A percentile compares a stretch with the other conserved stretches of the same genome.
phyloP scores from a whole-genome alignment of 2,329 filamentous ascomycete species.

The Teratosphaeria zuluensis region DNA sequence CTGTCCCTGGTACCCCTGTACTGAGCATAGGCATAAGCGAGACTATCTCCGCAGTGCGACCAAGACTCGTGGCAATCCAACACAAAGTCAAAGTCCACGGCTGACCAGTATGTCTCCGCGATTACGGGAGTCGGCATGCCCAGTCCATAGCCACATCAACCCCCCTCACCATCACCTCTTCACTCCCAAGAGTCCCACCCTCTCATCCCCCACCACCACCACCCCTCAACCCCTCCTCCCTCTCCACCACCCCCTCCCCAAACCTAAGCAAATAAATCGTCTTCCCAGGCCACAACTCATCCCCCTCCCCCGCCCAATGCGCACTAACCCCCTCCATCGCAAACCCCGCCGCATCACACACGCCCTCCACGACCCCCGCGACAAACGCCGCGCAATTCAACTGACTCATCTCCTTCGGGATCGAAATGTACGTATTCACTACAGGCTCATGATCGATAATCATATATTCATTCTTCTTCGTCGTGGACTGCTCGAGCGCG shows the following conservation, averaged over 20 bases:
- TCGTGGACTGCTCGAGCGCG: constrained; percentile 78
- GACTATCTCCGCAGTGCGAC: no score
- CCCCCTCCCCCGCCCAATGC: constrained; percentile 56
- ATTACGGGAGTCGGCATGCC: no score
- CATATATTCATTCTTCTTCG: constrained; percentile 94
- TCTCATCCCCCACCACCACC: constrained; percentile 8
- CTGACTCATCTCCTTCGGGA: constrained; percentile 91
- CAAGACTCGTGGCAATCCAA: no score
- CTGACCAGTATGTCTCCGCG: no score
- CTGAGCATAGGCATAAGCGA: no score
- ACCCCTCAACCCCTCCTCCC: constrained; percentile 53
- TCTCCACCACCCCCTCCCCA: constrained; percentile 77
- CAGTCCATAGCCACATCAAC: no score
- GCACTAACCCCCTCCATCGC: constrained; percentile 74
- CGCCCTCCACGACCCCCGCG: constrained; percentile 87
- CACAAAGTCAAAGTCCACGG: no score
- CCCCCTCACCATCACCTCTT: no score
- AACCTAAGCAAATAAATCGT: constrained; percentile 96
- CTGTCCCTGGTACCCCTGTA: no score
- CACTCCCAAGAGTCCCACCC: background rate
- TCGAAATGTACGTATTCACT: constrained; percentile 86
- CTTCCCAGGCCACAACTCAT: constrained; percentile 80
- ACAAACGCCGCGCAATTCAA: constrained; percentile 94
- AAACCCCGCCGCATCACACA: constrained; percentile 88
- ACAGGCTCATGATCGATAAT: constrained; percentile 96